A percentile compares a stretch with the other conserved stretches of the same genome.
phyloP scores from a whole-genome alignment of 139 green algal species.

The Pleodorina starrii region DNA sequence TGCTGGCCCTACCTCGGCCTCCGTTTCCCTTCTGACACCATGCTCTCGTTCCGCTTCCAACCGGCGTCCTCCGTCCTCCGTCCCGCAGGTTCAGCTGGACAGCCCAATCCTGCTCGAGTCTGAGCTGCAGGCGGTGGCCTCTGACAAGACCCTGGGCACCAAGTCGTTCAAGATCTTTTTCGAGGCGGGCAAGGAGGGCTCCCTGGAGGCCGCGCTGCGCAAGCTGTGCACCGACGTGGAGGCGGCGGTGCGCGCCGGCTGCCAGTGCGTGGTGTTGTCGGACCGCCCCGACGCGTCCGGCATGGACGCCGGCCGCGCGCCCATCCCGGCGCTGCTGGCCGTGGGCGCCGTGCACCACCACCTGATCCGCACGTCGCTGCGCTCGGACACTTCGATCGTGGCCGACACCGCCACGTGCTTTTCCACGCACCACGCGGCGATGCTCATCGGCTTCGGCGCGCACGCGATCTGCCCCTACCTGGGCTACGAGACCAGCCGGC shows the following conservation, averaged over 20 bases:
- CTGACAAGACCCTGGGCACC: constrained; percentile 69
- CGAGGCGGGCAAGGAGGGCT: constrained; percentile 65
- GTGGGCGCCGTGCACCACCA: constrained; percentile 98
- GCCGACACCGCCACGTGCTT: constrained; percentile 89
- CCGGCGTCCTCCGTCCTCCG: too few relatives aligned
- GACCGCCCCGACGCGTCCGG: constrained; percentile 69
- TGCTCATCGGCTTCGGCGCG: constrained; percentile 89
- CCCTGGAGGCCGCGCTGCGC: constrained; percentile 74
- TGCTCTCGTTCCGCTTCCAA: too few relatives aligned
- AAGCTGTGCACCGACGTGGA: constrained; percentile 86
- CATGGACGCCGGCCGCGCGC: constrained; percentile 68
- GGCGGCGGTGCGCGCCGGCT: constrained; percentile 88
- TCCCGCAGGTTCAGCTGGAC: constrained; percentile 83
- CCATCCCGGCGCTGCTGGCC: constrained; percentile 95
- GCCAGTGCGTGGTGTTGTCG: constrained; percentile 83
- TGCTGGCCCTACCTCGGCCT: too few relatives aligned
- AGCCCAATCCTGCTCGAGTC: constrained; percentile 93
- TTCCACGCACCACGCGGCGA: constrained; percentile 65
- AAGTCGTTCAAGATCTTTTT: constrained; percentile 78
- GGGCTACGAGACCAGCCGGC: constrained; percentile 94
- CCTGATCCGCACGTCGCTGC: constrained; percentile 90
- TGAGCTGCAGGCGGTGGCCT: constrained; percentile 86
- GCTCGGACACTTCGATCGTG: constrained; percentile 95
- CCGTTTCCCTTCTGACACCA: too few relatives aligned
- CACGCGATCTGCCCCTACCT: constrained; percentile 98